Percentiles rank a stretch among this genome's conserved stretches.
phyloP scores from a whole-genome alignment of 1,284 basidiomycete genomes.

The Melampsora americana region DNA sequence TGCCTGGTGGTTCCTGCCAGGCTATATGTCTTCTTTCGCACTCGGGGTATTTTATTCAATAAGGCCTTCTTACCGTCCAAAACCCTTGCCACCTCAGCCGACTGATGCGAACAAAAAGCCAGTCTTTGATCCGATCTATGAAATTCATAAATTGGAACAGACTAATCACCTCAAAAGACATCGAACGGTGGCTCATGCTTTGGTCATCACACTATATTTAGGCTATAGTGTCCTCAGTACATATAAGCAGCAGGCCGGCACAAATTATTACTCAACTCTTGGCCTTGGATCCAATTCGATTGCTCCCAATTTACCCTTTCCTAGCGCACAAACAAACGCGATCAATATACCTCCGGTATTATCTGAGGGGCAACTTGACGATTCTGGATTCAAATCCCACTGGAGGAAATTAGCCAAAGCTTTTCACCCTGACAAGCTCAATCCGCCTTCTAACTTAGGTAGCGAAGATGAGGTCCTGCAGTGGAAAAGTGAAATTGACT shows the following conservation, averaged over 20 bases:
- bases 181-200: slow-evolving; percentile 23
- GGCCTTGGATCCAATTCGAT: slow-evolving; percentile 26
- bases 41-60: slow-evolving; percentile 15
- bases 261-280: slow-evolving; percentile 30
- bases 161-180: slow-evolving; percentile 9
- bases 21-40: slow-evolving; percentile 14
- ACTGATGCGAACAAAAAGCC: slow-evolving; percentile 14
- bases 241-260: slow-evolving; percentile 14
- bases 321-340: not conserved
- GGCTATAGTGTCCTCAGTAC: slow-evolving; percentile 15
- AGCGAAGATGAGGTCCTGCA: slow-evolving; percentile 4
- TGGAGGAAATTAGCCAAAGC: slow-evolving; percentile 29
- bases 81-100: not conserved
- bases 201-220: slow-evolving; percentile 19
- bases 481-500: slow-evolving; percentile 22
- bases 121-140: slow-evolving; percentile 24
- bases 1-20: slow-evolving; percentile 36
- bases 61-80: slow-evolving; percentile 18
- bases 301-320: slow-evolving; percentile 18
- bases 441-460: slow-evolving; percentile 10
- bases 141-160: slow-evolving; percentile 12
- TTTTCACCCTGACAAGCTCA: slow-evolving; percentile 41
- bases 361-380: slow-evolving; percentile 8
- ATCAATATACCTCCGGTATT: not conserved
- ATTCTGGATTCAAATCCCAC: slow-evolving; percentile 31